Conservation (phyloP, 2,329 filamentous ascomycete genomes). For the Penicillium aurantiogriseum region DNA sequence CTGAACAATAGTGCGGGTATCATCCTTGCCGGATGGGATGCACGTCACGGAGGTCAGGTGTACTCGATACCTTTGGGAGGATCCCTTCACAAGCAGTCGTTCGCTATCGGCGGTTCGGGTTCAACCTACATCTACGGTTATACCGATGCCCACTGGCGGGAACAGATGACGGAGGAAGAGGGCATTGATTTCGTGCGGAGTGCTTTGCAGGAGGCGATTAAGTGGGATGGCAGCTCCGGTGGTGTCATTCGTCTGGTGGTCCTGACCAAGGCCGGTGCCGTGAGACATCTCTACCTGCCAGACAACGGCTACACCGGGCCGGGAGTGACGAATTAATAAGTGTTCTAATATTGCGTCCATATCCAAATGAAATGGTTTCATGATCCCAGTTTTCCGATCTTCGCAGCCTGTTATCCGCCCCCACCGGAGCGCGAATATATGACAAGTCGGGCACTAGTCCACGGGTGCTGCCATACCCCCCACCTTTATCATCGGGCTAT, state of each 20-base stretch:
- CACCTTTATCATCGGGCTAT: not conserved
- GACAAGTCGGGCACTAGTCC: not conserved
- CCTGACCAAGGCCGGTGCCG: constrained; percentile 81
- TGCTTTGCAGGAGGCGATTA: constrained; percentile 89
- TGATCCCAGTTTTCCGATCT: constrained; percentile 3
- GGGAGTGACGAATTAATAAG: constrained; percentile 49
- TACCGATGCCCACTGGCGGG: constrained; percentile 93
- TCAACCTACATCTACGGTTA: constrained; percentile 99
- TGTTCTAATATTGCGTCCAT: constrained; percentile 22
- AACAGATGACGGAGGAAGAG: constrained; percentile 88
- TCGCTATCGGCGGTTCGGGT: constrained; percentile 92
- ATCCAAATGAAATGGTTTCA: constrained; percentile 19
- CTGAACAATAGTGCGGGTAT: constrained; percentile 70
- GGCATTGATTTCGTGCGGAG: constrained; percentile 92
- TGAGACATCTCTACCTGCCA: constrained; percentile 92
- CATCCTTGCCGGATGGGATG: constrained; percentile 98
- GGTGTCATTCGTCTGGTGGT: constrained; percentile 99
- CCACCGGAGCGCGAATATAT: not conserved
- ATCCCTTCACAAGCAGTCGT: constrained; percentile 94
- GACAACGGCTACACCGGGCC: constrained; percentile 83
- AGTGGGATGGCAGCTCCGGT: constrained; percentile 98
- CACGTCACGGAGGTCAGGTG: constrained; percentile 90
- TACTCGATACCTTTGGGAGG: constrained; percentile 96
- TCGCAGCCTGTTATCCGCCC: not conserved
- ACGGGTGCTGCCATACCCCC: not conserved